Evolutionary conservation across 2,329 filamentous ascomycete species (phyloP).

Genomic region (Corinectria fuckeliana): DNA sequence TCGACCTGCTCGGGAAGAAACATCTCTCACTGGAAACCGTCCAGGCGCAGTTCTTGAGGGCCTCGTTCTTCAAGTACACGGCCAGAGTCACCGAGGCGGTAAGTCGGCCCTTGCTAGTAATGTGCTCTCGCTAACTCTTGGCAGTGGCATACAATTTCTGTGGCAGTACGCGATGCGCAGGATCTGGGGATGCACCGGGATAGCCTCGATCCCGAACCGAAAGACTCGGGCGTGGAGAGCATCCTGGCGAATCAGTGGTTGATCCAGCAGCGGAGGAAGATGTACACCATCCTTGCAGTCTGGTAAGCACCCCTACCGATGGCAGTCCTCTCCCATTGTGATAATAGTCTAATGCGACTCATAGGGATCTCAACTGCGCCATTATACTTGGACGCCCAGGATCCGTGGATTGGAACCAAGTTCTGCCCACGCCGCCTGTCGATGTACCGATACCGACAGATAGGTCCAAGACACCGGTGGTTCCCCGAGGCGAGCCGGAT

Average conservation of each 20-base stretch:
- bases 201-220: constrained; percentile 57
- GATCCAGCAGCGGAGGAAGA: constrained; percentile 60
- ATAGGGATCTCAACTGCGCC: constrained; percentile 62
- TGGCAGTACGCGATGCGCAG: constrained; percentile 66
- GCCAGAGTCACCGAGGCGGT: constrained; percentile 65
- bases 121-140: background rate
- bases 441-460: constrained; percentile 58
- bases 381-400: constrained; percentile 62
- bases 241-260: constrained; percentile 64
- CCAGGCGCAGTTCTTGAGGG: constrained; percentile 62
- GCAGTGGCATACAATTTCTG: constrained; percentile 63
- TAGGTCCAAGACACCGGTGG: constrained; percentile 55
- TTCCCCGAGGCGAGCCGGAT: constrained; percentile 55
- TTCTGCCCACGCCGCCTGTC: constrained; percentile 57
- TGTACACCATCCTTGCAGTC: constrained; percentile 61
- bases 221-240: constrained; percentile 53
- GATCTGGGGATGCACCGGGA: constrained; percentile 67
- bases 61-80: constrained; percentile 63
- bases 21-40: constrained; percentile 63
- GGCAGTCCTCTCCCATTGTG: too few relatives aligned
- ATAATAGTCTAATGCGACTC: background rate
- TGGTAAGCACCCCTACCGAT: constrained; percentile 40
- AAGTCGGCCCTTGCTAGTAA: constrained; percentile 9
- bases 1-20: constrained; percentile 62
- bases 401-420: constrained; percentile 57